Evolutionary conservation across 177 flowering plant species (phyloP), one percentile per base, ranked within the genome.

Genomic region (Telopea speciosissima): DNA sequence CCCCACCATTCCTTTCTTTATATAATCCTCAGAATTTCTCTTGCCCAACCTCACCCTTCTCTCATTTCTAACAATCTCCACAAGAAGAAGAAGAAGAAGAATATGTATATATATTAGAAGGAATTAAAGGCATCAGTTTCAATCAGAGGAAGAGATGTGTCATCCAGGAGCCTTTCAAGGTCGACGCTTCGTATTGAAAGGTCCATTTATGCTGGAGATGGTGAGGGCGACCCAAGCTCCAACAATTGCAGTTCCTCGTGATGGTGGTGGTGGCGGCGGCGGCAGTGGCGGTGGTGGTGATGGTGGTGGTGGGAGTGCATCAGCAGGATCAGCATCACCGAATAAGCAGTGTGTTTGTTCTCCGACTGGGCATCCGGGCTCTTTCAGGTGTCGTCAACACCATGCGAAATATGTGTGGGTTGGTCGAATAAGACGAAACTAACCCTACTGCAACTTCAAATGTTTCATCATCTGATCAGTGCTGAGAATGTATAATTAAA

Each of bases 321-420:
- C n/a, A n/a, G n/a, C n/a, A n/a, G n/a, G n/a, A n/a, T n/a, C n/a
- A 33, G 52, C 42, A 24, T 1, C 22, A 25, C 21, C 65, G 33
- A 19, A 19, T 54, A 79, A 71, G 72, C 70, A 42, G 72, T 81
- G 85, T 68, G 14, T 86, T 36, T 88, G 92, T 69, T 86, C 90
- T 25, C 92, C 92, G 9, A 85, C 92, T 3, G 49, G 62, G 66
- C 92, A 88, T 68, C 90, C 86, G 2, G 88, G 92, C 16, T 88
- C 92, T 6, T 88, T 88, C 78, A 78, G 84, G 70, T 88, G 92
- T 78, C 76, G 86, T 75, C 76, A 79, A 14, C 92, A 88, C 69
- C 87, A 65, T 71, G 79, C 71, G 4, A 72, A 74, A 21, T 88
- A 88, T 63, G 76, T 75, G 40, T 88, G 91, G 91, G 75, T 78